Evolutionary conservation across 345 rosid genomes (phyloP).

Genomic region (Eucalyptus cloeziana): DNA sequence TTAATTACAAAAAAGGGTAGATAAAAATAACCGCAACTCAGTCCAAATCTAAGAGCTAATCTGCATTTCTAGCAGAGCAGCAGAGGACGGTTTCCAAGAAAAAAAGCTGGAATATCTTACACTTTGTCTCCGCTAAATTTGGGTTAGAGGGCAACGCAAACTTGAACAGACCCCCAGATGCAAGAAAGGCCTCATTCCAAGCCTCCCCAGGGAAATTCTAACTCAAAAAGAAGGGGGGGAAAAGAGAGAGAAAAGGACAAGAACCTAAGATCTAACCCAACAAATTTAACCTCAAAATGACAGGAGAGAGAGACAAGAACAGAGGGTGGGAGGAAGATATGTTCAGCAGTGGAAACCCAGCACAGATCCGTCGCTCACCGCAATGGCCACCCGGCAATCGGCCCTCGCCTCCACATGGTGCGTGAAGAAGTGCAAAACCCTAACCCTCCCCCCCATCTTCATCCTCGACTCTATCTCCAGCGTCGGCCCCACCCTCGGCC

Average conservation of each 20-base stretch:
- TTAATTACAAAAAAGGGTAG: background rate
- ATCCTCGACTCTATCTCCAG: constrained; percentile 85
- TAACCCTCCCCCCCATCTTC: constrained; percentile 83
- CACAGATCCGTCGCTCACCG: constrained; percentile 79
- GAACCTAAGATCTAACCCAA: background rate
- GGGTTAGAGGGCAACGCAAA: background rate
- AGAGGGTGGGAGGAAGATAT: background rate
- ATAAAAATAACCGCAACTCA: background rate
- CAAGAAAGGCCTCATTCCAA: background rate
- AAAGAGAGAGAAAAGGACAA: background rate
- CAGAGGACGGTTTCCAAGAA: too few relatives aligned
- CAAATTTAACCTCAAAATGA: background rate
- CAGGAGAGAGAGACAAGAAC: background rate
- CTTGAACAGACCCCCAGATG: background rate
- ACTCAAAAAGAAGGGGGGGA: background rate
- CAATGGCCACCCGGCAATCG: constrained; percentile 57
- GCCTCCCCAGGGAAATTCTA: background rate
- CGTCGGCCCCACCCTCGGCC: constrained; percentile 60
- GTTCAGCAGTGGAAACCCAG: constrained; percentile 73
- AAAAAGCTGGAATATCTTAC: background rate
- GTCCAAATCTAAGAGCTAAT: background rate
- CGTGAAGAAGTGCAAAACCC: constrained; percentile 69
- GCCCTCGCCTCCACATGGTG: constrained; percentile 66
- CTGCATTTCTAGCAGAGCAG: background rate
- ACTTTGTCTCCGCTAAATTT: background rate